phyloP scores from a whole-genome alignment of 768 basidiomycete species.

The Auriscalpium orientale region DNA sequence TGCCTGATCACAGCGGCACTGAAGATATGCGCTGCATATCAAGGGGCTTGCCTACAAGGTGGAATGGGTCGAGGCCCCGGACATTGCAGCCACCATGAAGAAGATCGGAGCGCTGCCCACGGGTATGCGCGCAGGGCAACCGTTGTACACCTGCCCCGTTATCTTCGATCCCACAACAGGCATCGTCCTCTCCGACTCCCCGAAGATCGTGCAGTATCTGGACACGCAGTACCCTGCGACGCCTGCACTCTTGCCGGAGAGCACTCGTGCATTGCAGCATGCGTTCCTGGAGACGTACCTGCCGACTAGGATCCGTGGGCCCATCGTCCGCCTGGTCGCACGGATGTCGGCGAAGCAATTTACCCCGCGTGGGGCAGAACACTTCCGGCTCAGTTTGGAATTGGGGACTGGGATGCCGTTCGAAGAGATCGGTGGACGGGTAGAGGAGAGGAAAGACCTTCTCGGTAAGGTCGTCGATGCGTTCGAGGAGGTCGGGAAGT shows the following conservation, averaged over 20 bases:
- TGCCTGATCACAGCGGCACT: neutral
- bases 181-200: conserved; percentile 12
- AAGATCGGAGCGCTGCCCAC: neutral
- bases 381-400: conserved; percentile 6
- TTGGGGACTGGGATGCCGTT: neutral
- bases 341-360: neutral
- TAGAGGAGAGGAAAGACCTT: neutral
- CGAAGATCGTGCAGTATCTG: conserved; percentile 11
- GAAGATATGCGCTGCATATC: neutral
- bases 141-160: conserved; percentile 13
- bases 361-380: conserved; percentile 3
- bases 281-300: neutral
- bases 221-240: conserved; percentile 10
- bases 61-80: neutral
- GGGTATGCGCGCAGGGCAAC: neutral
- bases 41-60: neutral
- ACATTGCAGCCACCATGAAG: neutral
- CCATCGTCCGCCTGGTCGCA: neutral
- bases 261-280: conserved; percentile 2
- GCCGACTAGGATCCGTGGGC: too few species aligned
- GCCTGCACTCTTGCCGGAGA: conserved; percentile 4
- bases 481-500: neutral
- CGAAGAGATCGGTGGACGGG: neutral
- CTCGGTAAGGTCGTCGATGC: neutral
- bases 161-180: conserved; percentile 10